These are phyloP conservation scores for Pinus taeda DNA, from an alignment of 75 land plant genomes.

Conservation along the genomic window DNA sequence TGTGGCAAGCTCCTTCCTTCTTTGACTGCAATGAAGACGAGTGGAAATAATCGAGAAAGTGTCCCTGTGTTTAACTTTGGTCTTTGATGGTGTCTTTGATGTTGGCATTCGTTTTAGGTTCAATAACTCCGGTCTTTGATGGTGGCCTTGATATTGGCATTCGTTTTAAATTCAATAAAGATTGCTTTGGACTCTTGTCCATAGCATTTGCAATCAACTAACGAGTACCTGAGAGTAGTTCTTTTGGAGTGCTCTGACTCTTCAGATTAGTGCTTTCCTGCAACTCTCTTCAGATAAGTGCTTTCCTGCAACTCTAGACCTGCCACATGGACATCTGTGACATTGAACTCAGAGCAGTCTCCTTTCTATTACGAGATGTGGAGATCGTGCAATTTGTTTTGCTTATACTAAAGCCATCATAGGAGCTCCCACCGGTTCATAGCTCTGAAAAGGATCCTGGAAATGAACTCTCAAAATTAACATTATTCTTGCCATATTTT, in stretches of 20 bases:
- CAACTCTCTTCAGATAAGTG: no score
- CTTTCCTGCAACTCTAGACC: constrained; percentile 21
- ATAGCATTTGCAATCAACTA: constrained; percentile 34
- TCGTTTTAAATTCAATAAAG: constrained; percentile 1
- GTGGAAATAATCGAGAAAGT: constrained; percentile 26
- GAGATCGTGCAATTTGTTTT: constrained; percentile 17
- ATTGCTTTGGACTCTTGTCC: constrained; percentile 21
- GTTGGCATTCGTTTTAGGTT: no score
- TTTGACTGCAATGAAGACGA: constrained; percentile 9
- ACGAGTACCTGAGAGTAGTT: constrained; percentile 25
- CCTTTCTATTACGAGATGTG: constrained; percentile 6
- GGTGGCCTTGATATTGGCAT: neutral
- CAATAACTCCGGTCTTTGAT: constrained; percentile 9
- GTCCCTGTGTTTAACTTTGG: constrained; percentile 19
- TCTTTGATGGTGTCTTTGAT: no score
- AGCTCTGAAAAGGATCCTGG: constrained; percentile 19
- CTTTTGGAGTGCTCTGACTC: constrained; percentile 19
- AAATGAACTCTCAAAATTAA: constrained; percentile 15
- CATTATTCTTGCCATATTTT: neutral
- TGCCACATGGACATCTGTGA: constrained; percentile 24
- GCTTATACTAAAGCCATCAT: constrained; percentile 25
- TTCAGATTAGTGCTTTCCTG: neutral
- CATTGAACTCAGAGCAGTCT: constrained; percentile 12
- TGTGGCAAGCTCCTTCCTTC: neutral
- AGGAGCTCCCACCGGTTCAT: constrained; percentile 35